These are phyloP conservation scores for Phaeosphaeria sp. DNA, from an alignment of 2,329 filamentous ascomycete genomes.

Conservation along the genomic window DNA sequence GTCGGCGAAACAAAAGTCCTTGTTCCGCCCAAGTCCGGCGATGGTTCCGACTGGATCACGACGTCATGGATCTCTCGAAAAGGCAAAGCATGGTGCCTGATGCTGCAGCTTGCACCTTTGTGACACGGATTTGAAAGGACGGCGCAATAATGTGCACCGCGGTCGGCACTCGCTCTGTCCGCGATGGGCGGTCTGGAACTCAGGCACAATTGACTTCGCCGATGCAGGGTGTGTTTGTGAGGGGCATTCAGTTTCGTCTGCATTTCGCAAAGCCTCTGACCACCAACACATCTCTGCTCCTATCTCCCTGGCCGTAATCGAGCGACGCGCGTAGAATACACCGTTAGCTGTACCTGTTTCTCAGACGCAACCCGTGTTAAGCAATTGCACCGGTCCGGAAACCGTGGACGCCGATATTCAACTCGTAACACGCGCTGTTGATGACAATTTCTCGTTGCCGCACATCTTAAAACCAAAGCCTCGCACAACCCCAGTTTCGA, in stretches of 20 bases:
- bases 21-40: background rate
- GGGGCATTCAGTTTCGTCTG: background rate
- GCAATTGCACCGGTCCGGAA: background rate
- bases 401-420: conserved; percentile 1
- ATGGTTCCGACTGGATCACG: conserved; percentile 16
- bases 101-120: conserved; percentile 41
- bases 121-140: conserved; percentile 30
- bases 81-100: conserved; percentile 40
- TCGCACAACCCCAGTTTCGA: background rate
- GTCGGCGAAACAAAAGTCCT: background rate
- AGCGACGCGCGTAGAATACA: background rate
- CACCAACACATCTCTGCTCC: background rate
- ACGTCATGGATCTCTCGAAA: conserved; percentile 47
- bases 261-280: background rate
- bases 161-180: conserved; percentile 21
- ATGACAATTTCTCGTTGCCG: background rate
- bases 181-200: conserved; percentile 1
- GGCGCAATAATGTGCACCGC: conserved; percentile 24
- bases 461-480: background rate
- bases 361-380: background rate
- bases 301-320: background rate
- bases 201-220: conserved; percentile 16
- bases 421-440: background rate
- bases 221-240: conserved; percentile 1
- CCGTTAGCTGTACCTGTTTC: background rate